Evolutionary conservation across 2,329 filamentous ascomycete genomes (phyloP).

Genomic region (Fusarium bactridioides): DNA sequence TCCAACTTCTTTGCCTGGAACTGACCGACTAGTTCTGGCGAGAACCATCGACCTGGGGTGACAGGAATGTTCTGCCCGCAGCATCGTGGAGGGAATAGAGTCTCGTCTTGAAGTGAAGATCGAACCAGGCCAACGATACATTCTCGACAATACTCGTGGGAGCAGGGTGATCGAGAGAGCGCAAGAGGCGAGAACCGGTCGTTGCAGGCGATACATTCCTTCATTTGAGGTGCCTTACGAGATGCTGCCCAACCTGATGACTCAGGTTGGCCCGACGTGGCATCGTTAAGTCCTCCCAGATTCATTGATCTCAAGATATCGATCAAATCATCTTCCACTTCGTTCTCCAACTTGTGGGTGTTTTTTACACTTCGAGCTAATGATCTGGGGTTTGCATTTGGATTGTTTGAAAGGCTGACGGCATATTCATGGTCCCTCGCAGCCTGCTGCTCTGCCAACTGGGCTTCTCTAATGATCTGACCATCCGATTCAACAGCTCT

Average conservation of each 20-base stretch:
- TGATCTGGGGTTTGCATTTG: too few relatives aligned
- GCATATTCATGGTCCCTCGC: background rate
- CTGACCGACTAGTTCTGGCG: conserved; percentile 41
- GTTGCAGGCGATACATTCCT: conserved; percentile 2
- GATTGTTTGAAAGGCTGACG: background rate
- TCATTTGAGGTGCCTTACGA: background rate
- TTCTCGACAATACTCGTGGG: conserved; percentile 59
- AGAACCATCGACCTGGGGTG: conserved; percentile 46
- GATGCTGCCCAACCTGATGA: background rate
- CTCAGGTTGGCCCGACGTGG: background rate
- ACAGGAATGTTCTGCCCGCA: conserved; percentile 55
- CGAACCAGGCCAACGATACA: conserved; percentile 58
- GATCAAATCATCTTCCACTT: background rate
- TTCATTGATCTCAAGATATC: background rate
- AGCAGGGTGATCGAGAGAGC: conserved; percentile 41
- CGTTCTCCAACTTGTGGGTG: too few relatives aligned
- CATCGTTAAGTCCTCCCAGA: background rate
- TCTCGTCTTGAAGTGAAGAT: conserved; percentile 55
- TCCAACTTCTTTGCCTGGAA: conserved; percentile 59
- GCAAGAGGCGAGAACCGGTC: background rate
- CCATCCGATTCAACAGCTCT: conserved; percentile 2
- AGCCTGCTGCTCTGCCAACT: background rate
- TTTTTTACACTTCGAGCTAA: too few relatives aligned
- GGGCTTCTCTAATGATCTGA: background rate
- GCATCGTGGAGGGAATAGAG: conserved; percentile 63